A percentile compares a stretch with the other conserved stretches of the same genome.
These are phyloP conservation scores for Gossypium ekmanianum DNA, from an alignment of 345 rosid genomes.

Conservation along the genomic window DNA sequence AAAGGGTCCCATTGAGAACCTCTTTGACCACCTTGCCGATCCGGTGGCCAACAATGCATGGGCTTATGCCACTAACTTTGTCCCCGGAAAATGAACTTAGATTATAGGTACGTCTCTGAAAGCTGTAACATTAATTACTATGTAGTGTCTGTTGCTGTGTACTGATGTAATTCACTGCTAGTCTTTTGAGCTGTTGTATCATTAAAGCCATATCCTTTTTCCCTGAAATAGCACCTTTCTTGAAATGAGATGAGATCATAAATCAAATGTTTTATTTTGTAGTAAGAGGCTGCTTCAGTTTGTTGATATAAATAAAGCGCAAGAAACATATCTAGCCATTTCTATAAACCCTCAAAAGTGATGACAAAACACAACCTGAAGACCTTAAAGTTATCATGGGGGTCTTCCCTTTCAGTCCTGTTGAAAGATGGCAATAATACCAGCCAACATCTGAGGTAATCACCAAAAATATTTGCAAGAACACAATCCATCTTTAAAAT, in stretches of 20 bases:
- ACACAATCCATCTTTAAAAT: too few species aligned
- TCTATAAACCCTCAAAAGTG: background rate
- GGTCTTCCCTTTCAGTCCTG: background rate
- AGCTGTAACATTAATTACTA: conserved; percentile 12
- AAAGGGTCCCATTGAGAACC: background rate
- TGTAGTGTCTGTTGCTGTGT: background rate
- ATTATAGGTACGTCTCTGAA: background rate
- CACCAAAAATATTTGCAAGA: conserved; percentile 47
- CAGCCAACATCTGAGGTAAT: conserved; percentile 5
- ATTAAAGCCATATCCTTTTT: background rate
- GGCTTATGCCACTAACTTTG: conserved; percentile 1
- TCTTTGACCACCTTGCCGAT: conserved; percentile 20
- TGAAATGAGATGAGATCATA: background rate
- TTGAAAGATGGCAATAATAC: background rate
- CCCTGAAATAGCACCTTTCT: background rate
- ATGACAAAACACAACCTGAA: background rate
- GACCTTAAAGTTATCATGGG: background rate
- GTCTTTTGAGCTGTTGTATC: background rate
- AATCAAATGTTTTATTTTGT: too few species aligned
- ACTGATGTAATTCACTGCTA: background rate
- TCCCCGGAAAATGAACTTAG: background rate
- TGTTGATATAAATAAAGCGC: background rate
- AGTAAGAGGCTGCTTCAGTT: background rate
- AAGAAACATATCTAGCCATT: background rate
- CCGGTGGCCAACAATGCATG: conserved; percentile 27